Conservation (phyloP, 2,329 filamentous ascomycete genomes). For the Berkeleyomyces basicola region DNA sequence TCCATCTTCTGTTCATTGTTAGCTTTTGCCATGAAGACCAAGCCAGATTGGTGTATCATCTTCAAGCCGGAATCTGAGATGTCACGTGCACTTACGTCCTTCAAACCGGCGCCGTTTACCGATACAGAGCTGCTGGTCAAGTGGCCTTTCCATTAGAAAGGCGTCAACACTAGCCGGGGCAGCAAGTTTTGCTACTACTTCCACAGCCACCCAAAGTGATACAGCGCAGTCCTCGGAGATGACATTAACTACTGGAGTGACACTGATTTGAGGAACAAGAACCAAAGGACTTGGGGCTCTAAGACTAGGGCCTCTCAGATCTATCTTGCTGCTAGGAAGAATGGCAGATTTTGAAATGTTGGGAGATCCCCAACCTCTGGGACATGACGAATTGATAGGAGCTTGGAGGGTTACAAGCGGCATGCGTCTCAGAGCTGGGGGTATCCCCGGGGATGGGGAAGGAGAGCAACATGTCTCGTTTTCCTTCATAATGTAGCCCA, state of each 20-base stretch:
- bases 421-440: slow-evolving; percentile 2
- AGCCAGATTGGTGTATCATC: background rate
- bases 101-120: slow-evolving; percentile 11
- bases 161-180: slow-evolving; percentile 16
- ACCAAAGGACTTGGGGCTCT: slow-evolving; percentile 16
- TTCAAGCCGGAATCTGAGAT: background rate
- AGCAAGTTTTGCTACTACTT: slow-evolving; percentile 27
- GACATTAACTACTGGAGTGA: slow-evolving; percentile 26
- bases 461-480: background rate
- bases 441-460: slow-evolving; percentile 5
- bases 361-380: background rate
- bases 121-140: slow-evolving; percentile 13
- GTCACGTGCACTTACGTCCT: slow-evolving; percentile 8
- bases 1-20: slow-evolving; percentile 7
- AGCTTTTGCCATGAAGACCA: background rate
- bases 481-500: background rate
- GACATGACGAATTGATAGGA: slow-evolving; percentile 5
- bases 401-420: slow-evolving; percentile 6
- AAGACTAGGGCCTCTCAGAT: background rate
- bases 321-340: background rate
- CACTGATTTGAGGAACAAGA: slow-evolving; percentile 27
- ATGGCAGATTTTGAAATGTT: background rate
- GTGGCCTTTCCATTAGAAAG: slow-evolving; percentile 9
- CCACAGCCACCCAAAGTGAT: slow-evolving; percentile 32
- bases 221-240: slow-evolving; percentile 20